A percentile compares a stretch with the other conserved stretches of the same genome.
Conservation (phyloP, 768 basidiomycete species). For the Tulasnella sp. region DNA sequence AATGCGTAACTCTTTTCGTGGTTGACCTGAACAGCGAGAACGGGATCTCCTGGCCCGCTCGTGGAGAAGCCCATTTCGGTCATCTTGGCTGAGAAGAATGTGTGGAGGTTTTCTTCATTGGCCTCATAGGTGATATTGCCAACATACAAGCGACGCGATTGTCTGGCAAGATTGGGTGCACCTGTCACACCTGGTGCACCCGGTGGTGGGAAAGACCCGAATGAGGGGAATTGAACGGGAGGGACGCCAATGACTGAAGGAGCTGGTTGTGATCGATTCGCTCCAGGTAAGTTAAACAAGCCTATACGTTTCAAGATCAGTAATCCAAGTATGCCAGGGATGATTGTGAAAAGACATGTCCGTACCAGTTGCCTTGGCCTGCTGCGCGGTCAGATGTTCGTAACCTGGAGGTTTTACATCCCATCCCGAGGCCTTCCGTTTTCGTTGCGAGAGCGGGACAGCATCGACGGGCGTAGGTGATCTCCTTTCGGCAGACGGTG, state of each 20-base stretch:
- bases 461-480: conserved; percentile 86
- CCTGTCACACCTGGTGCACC: conserved; percentile 61
- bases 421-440: conserved; percentile 88
- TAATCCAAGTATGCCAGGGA: conserved; percentile 15
- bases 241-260: conserved; percentile 73
- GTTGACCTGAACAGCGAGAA: conserved; percentile 89
- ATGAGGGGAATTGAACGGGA: conserved; percentile 46
- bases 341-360: conserved; percentile 2
- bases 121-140: conserved; percentile 93
- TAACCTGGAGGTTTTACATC: conserved; percentile 93
- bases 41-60: conserved; percentile 76
- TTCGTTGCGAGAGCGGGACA: conserved; percentile 71
- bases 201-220: conserved; percentile 34
- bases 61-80: conserved; percentile 82
- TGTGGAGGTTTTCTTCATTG: conserved; percentile 82
- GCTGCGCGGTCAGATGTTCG: conserved; percentile 87
- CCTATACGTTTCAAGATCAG: conserved; percentile 38
- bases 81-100: conserved; percentile 97
- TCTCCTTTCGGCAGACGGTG: conserved; percentile 59
- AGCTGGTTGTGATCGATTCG: conserved; percentile 71
- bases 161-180: conserved; percentile 83
- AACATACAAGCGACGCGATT: conserved; percentile 91
- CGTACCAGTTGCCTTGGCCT: conserved; percentile 96
- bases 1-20: conserved; percentile 99
- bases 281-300: conserved; percentile 91